These are phyloP conservation scores for Rubia balearica DNA, from an alignment of 305 asterid species.

Conservation along the genomic window DNA sequence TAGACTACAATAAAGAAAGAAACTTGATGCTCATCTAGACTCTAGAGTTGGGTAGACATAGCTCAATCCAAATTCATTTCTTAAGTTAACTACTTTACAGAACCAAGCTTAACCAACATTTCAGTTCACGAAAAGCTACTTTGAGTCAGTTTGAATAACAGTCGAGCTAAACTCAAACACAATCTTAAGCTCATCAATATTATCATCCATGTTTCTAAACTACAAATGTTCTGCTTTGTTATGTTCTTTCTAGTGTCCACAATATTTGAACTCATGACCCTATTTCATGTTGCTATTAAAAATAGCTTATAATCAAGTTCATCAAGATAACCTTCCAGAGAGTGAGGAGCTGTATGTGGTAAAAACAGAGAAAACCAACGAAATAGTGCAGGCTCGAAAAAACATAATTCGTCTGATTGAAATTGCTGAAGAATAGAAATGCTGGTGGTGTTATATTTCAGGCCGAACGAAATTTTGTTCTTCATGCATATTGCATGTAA, in stretches of 20 bases:
- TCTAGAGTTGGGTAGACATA: background rate
- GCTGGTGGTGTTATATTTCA: background rate
- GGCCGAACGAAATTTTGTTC: background rate
- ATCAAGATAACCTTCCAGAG: background rate
- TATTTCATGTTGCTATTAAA: background rate
- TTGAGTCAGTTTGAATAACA: background rate
- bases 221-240: background rate
- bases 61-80: background rate
- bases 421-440: background rate
- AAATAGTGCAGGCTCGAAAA: background rate
- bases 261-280: background rate
- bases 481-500: background rate
- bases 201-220: background rate
- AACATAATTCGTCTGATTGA: background rate
- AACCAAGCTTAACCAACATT: background rate
- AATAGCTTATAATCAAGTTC: too few species aligned
- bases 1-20: background rate
- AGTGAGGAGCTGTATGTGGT: background rate
- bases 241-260: background rate
- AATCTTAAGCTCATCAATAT: background rate
- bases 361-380: background rate
- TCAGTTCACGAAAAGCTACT: background rate
- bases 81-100: background rate
- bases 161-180: background rate
- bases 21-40: background rate